Base-by-base conservation (phyloP, 768 basidiomycete genomes). In the Russula ochroleuca region DNA sequence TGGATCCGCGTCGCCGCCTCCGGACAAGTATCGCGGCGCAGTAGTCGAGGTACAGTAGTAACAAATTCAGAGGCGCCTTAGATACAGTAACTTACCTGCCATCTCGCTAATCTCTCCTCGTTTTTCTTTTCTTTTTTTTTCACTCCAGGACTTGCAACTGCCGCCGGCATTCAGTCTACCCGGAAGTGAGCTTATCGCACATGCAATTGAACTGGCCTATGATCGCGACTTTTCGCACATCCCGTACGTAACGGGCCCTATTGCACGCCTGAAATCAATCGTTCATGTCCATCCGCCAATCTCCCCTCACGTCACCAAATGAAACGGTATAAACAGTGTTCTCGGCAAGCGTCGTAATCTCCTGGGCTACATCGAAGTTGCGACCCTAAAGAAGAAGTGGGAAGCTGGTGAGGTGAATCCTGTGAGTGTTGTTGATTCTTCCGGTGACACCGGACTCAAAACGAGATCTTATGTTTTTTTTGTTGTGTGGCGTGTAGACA, bases 211-310 rank as follows among this genome's bases (percentile, higher is more conserved):
- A 69, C 81, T 89, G 28, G 94, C 94, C 0, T 96, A 94, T 69
- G 94, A 97, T 68, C 85, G 93, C 38, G 94, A 97, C 72, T 97
- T 95, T 75, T 93, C 93, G 19, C 87, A 95, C 69, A 87, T 96
- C 65, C 94, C 94, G 94, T 95, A 69, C 70, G 77, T 75, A 25
- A 23, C 40, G 47, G 17, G 40, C 3, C 43, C n/a, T 5, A 5
- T 17, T 45, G n/a, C 43, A 45, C 41, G 1, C n/a, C 43, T 45
- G n/a, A 45, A 45, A n/a, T 10, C 8, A 10, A 7, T 10, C 9
- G 19, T 19, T 43, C 41, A 19, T 23, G 17, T 49, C 3, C 14
- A 49, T 49, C 48, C 48, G 23, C 23, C 23, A 23, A 15, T 49
- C 48, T 14, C 21, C 23, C 48, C 23, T 49, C 48, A 25, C 23